A percentile compares a stretch with the other conserved stretches of the same genome.
Conservation (phyloP, 2,329 filamentous ascomycete species). For the Plenodomus biglobosus region DNA sequence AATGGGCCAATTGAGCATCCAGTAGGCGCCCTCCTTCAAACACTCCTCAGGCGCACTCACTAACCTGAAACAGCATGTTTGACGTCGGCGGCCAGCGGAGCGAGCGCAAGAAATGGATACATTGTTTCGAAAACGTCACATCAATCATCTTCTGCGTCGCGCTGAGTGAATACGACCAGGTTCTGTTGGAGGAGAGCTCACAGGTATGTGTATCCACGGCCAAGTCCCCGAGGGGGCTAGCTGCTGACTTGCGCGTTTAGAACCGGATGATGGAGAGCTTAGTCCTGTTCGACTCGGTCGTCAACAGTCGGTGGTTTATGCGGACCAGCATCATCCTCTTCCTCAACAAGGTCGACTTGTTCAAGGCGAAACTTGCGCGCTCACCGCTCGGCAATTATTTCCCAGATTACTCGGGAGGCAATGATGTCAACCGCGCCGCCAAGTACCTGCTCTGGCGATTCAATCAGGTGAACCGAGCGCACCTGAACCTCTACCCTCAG, state of each 20-base stretch:
- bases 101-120: conserved; percentile 99
- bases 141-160: conserved; percentile 99
- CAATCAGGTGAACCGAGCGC: conserved; percentile 95
- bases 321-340: conserved; percentile 98
- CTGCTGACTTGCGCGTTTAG: conserved; percentile 52
- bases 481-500: conserved; percentile 97
- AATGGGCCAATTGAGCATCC: conserved; percentile 98
- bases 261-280: conserved; percentile 99
- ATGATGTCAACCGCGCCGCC: conserved; percentile 95
- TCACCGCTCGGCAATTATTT: conserved; percentile 95
- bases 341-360: conserved; percentile 98
- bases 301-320: conserved; percentile 99
- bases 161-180: conserved; percentile 97
- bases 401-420: conserved; percentile 94
- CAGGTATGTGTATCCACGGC: conserved; percentile 63
- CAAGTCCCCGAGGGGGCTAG: neutral
- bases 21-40: conserved; percentile 62
- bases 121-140: conserved; percentile 99
- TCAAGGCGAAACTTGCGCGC: conserved; percentile 88
- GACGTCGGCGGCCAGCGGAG: conserved; percentile 96
- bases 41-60: conserved; percentile 16
- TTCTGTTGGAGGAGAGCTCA: conserved; percentile 92
- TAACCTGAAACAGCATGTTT: conserved; percentile 76
- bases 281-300: conserved; percentile 94
- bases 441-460: conserved; percentile 98